Percentiles rank a stretch among this genome's conserved stretches.
Conservation (phyloP, 2,329 filamentous ascomycete species). For the Claviceps quebecensis region DNA sequence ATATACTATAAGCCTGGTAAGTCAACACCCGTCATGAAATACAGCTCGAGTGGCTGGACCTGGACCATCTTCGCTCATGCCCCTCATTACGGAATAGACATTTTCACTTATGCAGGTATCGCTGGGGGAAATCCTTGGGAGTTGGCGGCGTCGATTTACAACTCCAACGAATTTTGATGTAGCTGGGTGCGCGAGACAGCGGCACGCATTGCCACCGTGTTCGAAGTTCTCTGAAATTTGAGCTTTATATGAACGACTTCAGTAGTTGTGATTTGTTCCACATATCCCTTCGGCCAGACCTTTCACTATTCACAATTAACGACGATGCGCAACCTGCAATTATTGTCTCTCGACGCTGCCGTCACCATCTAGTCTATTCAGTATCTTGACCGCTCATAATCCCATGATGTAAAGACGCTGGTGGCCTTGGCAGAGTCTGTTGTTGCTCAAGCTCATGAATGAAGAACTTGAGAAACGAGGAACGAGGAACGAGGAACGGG, state of each 20-base stretch:
- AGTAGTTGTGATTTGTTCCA: background rate
- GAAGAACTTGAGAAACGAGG: background rate
- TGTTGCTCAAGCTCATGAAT: background rate
- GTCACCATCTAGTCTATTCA: background rate
- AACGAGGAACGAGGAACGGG: background rate
- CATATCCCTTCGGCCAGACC: background rate
- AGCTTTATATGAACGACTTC: background rate
- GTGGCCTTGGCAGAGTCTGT: background rate
- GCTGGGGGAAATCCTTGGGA: slow-evolving; percentile 46
- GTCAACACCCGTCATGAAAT: slow-evolving; percentile 12
- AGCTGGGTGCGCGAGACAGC: background rate
- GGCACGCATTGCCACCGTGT: background rate
- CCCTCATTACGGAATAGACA: slow-evolving; percentile 31
- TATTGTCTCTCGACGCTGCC: slow-evolving; percentile 5
- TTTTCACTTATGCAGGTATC: slow-evolving; percentile 53
- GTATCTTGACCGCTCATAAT: background rate
- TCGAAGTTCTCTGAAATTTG: background rate
- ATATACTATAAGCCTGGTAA: slow-evolving; percentile 71
- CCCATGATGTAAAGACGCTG: background rate
- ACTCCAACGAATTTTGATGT: slow-evolving; percentile 18
- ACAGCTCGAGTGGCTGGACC: background rate
- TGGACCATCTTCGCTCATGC: background rate
- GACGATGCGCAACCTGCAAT: background rate
- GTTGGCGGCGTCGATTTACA: slow-evolving; percentile 44
- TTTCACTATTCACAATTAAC: background rate